Conservation (phyloP, 1,284 basidiomycete species). For the Melanopsichium pennsylvanicum region DNA sequence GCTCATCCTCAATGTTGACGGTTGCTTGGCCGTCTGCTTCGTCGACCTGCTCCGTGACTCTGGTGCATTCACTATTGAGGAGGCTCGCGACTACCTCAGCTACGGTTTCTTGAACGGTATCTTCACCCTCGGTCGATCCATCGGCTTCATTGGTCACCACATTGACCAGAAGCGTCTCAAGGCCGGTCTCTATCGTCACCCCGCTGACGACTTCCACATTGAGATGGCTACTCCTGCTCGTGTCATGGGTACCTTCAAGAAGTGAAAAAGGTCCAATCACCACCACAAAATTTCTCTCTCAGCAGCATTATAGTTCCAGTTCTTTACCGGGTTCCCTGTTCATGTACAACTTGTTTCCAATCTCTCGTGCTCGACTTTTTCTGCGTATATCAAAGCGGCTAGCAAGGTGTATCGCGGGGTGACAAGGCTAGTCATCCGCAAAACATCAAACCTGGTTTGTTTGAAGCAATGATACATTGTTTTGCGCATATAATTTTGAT, state of each 20-base stretch:
- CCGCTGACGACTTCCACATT: constrained; percentile 67
- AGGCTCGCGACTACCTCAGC: constrained; percentile 94
- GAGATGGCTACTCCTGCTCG: constrained; percentile 60
- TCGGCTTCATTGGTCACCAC: constrained; percentile 95
- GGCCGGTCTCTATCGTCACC: constrained; percentile 64
- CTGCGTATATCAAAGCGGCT: too few relatives aligned
- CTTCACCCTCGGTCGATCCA: constrained; percentile 95
- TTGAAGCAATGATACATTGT: constrained; percentile 1
- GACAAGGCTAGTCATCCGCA: constrained; percentile 41
- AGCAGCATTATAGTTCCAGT: constrained; percentile 9
- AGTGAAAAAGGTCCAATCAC: too few relatives aligned
- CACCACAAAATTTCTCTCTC: too few relatives aligned
- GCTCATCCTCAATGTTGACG: constrained; percentile 75
- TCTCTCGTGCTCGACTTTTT: too few relatives aligned
- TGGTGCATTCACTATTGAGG: constrained; percentile 93
- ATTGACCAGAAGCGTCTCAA: constrained; percentile 86
- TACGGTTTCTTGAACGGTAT: constrained; percentile 93
- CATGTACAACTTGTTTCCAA: too few relatives aligned
- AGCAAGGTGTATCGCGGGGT: too few relatives aligned
- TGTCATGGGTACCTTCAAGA: constrained; percentile 55
- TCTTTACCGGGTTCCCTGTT: too few relatives aligned
- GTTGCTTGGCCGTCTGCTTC: constrained; percentile 97
- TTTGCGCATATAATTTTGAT: not conserved
- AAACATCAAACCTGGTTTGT: too few relatives aligned
- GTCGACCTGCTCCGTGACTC: constrained; percentile 91